Percentiles rank a stretch among this genome's conserved stretches.
phyloP scores from a whole-genome alignment of 441 rosid genomes.

The Pelargonium myrrhifolium region DNA sequence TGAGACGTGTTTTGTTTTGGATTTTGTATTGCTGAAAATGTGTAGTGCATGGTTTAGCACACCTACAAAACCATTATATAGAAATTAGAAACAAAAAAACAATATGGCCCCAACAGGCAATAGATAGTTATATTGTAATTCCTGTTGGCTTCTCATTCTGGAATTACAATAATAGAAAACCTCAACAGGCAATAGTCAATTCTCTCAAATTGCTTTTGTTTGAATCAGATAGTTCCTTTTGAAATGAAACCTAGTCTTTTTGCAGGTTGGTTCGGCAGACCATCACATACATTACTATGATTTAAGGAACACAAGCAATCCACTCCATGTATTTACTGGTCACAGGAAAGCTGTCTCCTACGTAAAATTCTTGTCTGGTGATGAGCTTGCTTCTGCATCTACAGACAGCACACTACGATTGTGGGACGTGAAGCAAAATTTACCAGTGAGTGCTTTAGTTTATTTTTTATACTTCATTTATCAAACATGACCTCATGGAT shows the following conservation, averaged over 20 bases:
- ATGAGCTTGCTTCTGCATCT: conserved; percentile 97
- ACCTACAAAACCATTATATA: background rate
- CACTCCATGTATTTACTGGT: conserved; percentile 89
- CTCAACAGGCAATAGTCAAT: background rate
- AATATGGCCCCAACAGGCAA: too few relatives aligned
- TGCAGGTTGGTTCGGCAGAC: conserved; percentile 97
- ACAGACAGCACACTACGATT: conserved; percentile 92
- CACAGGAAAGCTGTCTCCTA: conserved; percentile 94
- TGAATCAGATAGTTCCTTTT: conserved; percentile 9
- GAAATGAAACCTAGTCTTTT: conserved; percentile 15
- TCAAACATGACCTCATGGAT: background rate
- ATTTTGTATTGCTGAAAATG: background rate
- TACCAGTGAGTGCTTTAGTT: conserved; percentile 51
- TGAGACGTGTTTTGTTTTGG: conserved; percentile 4
- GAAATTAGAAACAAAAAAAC: too few relatives aligned
- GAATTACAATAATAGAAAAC: too few relatives aligned
- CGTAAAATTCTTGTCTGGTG: conserved; percentile 85
- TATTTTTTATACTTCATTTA: conserved; percentile 1
- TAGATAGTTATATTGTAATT: too few relatives aligned
- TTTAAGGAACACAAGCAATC: conserved; percentile 76
- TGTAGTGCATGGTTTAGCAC: background rate
- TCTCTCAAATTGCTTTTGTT: background rate
- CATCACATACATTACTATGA: conserved; percentile 92
- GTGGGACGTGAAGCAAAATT: conserved; percentile 91
- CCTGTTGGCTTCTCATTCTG: too few relatives aligned